These are phyloP conservation scores for Lophium mytilinum DNA, from an alignment of 495 filamentous ascomycete genomes.

Conservation along the genomic window DNA sequence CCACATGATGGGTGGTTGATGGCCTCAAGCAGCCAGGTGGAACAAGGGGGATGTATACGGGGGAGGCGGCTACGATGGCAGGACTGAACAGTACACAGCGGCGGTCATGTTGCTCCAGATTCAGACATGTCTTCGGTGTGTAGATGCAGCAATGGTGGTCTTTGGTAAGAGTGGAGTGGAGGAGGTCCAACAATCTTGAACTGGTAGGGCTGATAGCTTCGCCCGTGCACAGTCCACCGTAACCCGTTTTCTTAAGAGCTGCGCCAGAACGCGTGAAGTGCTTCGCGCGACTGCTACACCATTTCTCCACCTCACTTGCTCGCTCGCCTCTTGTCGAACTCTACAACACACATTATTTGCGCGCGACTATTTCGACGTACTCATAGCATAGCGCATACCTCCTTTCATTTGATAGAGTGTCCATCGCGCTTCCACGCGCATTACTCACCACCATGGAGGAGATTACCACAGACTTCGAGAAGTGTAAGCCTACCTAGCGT, in stretches of 20 bases:
- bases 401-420: neutral
- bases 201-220: neutral
- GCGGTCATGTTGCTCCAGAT: neutral
- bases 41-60: neutral
- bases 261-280: neutral
- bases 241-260: too few relatives aligned
- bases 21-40: neutral
- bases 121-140: neutral
- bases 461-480: neutral
- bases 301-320: neutral
- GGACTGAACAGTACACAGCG: neutral
- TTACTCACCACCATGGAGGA: neutral
- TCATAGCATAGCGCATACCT: too few relatives aligned
- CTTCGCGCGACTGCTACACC: neutral
- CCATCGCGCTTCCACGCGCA: neutral
- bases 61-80: neutral
- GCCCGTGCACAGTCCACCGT: too few relatives aligned
- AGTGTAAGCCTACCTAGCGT: neutral
- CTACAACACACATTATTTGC: neutral
- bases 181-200: neutral
- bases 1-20: conserved; percentile 37
- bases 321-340: neutral
- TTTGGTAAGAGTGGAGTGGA: neutral
- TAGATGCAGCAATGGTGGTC: neutral
- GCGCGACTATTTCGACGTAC: too few relatives aligned